Evolutionary conservation across 2,329 filamentous ascomycete species (phyloP).

Genomic region (Taxawa tesnikishii): DNA sequence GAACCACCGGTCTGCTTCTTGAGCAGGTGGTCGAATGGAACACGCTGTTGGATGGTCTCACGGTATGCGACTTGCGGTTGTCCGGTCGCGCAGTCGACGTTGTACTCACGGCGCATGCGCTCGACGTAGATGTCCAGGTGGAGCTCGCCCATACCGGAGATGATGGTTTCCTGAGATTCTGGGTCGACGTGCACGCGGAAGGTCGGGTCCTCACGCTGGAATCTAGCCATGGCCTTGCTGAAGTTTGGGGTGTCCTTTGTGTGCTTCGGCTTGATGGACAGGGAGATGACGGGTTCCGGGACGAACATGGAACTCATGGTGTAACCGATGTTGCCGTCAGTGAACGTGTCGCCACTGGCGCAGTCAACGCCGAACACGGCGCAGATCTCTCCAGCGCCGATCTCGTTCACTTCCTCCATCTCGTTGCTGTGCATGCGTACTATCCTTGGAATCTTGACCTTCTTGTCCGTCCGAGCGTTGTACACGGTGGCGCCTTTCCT

Average conservation of each 20-base stretch:
- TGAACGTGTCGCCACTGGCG: slow-evolving; percentile 95
- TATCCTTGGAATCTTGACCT: slow-evolving; percentile 90
- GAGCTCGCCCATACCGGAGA: slow-evolving; percentile 95
- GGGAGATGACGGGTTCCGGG: slow-evolving; percentile 92
- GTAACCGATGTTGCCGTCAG: slow-evolving; percentile 83
- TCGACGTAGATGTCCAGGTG: slow-evolving; percentile 97
- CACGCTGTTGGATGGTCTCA: slow-evolving; percentile 71
- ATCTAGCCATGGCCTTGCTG: slow-evolving; percentile 96
- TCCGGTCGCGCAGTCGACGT: slow-evolving; percentile 88
- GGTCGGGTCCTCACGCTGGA: slow-evolving; percentile 95
- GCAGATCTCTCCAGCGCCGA: slow-evolving; percentile 94
- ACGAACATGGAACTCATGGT: slow-evolving; percentile 98
- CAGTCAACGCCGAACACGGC: slow-evolving; percentile 97
- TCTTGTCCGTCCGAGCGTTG: slow-evolving; percentile 91
- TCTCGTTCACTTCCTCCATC: slow-evolving; percentile 91
- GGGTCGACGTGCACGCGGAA: slow-evolving; percentile 88
- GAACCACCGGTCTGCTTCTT: slow-evolving; percentile 94
- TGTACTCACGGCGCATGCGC: slow-evolving; percentile 92
- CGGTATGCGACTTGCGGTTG: slow-evolving; percentile 95
- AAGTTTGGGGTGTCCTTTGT: slow-evolving; percentile 88
- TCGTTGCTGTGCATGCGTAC: slow-evolving; percentile 99
- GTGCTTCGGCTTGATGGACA: slow-evolving; percentile 93
- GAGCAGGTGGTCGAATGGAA: slow-evolving; percentile 84
- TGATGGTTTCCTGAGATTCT: slow-evolving; percentile 93
- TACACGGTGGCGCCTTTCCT: slow-evolving; percentile 82